A percentile compares a stretch with the other conserved stretches of the same genome.
phyloP scores from a whole-genome alignment of 2,329 filamentous ascomycete genomes.

The Capronia epimyces region DNA sequence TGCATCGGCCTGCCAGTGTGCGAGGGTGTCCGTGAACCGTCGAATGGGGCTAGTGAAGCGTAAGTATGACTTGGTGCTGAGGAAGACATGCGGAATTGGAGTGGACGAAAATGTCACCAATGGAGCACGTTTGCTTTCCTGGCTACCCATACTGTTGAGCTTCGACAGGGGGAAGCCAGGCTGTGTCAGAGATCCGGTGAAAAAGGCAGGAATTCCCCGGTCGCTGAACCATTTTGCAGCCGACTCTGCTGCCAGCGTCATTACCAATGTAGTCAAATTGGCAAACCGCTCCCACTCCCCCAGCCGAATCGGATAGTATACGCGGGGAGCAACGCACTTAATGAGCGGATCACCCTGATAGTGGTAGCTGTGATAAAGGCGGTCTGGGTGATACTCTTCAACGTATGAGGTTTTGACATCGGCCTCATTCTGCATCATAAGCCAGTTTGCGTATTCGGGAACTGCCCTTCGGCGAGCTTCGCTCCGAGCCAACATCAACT shows the following conservation, averaged over 20 bases:
- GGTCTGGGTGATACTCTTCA: conserved; percentile 30
- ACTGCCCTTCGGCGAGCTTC: conserved; percentile 8
- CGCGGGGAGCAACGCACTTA: conserved; percentile 26
- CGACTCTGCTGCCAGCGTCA: conserved; percentile 53
- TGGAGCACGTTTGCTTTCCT: conserved; percentile 21
- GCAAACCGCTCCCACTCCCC: conserved; percentile 34
- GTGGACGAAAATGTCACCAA: conserved; percentile 36
- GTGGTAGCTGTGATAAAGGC: conserved; percentile 31
- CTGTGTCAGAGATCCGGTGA: conserved; percentile 38
- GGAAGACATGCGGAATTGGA: conserved; percentile 46
- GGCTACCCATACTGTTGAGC: conserved; percentile 34
- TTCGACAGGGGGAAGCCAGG: conserved; percentile 34
- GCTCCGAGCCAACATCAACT: conserved; percentile 13
- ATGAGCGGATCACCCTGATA: conserved; percentile 42
- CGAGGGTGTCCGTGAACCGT: conserved; percentile 55
- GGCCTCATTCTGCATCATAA: not conserved
- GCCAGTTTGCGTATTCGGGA: conserved; percentile 32
- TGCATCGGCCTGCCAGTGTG: conserved; percentile 61
- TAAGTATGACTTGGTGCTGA: conserved; percentile 51
- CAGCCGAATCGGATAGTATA: conserved; percentile 1
- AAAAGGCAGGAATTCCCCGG: conserved; percentile 48
- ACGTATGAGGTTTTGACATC: conserved; percentile 3
- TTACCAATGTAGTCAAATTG: conserved; percentile 44
- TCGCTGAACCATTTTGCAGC: conserved; percentile 50
- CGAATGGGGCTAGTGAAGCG: conserved; percentile 59